Evolutionary conservation across 2,329 filamentous ascomycete genomes (phyloP), one percentile per base, ranked within the genome.

Genomic region (Cladophialophora psammophila): DNA sequence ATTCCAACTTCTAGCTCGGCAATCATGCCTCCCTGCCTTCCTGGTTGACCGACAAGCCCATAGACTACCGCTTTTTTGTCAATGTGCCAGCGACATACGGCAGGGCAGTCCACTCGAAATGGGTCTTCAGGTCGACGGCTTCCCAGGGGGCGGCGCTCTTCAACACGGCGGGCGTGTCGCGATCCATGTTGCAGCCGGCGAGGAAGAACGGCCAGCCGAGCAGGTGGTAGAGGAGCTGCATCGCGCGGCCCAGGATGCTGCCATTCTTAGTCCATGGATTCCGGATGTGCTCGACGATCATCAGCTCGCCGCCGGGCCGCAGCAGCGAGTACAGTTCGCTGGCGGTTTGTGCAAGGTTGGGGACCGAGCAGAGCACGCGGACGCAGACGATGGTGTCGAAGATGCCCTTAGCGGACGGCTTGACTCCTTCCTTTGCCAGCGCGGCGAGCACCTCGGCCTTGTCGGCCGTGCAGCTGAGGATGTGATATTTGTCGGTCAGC

Each of bases 371-470:
- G 2, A 88, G 75, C 1, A 87, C 85, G 0, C 85, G 79, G 9
- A 86, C 76, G 65, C 83, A 84, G 57, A 85, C 76, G 55, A 88
- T 84, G 12, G 84, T 84, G 71, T 88, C 86, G 54, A 87, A 86
- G 0, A 86, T 70, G 0, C 80, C 81, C 2, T 74, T 74, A 36
- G 71, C 66, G 0, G 71, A 52, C 6, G 75, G 61, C 3, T 72
- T 64, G 7, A 84, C 71, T 0, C 80, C 82, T n/a, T 77, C 76
- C 69, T 79, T 80, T 56, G 75, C 73, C 58, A 84, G 75, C 15
- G 78, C 82, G 2, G 79, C 80, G 2, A 83, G 74, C n/a, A 86
- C 75, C 15, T 79, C 80, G 55, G 79, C 74, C 1, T 80, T 78
- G 66, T 85, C 82, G 1, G 80, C 84, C 1, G 83, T 81, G 52